Conservation (phyloP, 345 rosid genomes). For the Ricinus communis region DNA sequence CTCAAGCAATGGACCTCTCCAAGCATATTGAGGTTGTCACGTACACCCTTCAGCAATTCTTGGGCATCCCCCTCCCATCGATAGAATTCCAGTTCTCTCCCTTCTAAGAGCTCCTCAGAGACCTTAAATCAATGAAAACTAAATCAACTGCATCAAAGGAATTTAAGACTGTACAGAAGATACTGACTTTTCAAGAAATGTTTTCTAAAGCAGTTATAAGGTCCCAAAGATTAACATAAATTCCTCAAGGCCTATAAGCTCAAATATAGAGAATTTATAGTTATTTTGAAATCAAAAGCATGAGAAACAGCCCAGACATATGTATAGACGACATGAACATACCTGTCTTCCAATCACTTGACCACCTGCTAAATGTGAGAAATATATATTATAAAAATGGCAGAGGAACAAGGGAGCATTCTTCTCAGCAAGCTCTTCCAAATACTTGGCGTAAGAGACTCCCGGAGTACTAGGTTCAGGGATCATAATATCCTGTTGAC, state of each 20-base stretch:
- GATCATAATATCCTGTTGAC: conserved; percentile 37
- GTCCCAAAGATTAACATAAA: neutral
- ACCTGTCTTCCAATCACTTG: conserved; percentile 77
- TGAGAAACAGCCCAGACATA: neutral
- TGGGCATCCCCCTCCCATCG: conserved; percentile 62
- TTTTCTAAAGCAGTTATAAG: neutral
- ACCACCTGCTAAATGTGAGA: conserved; percentile 87
- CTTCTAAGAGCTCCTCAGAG: conserved; percentile 63
- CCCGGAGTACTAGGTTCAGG: conserved; percentile 71
- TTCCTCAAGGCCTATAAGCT: neutral
- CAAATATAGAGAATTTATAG: neutral
- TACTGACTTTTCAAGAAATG: neutral
- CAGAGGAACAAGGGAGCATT: conserved; percentile 75
- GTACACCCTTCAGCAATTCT: conserved; percentile 59
- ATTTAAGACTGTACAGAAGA: too few relatives aligned
- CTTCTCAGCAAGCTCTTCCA: conserved; percentile 66
- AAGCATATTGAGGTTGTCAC: conserved; percentile 78
- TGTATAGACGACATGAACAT: neutral
- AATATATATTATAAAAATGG: conserved; percentile 89
- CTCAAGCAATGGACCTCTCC: conserved; percentile 59
- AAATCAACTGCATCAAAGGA: too few relatives aligned
- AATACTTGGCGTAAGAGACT: conserved; percentile 58
- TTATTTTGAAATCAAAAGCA: too few relatives aligned
- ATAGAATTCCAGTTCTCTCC: conserved; percentile 67
- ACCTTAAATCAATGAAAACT: conserved; percentile 50